phyloP scores from a whole-genome alignment of 148 eudicot species.

The Polygonum maritimum region DNA sequence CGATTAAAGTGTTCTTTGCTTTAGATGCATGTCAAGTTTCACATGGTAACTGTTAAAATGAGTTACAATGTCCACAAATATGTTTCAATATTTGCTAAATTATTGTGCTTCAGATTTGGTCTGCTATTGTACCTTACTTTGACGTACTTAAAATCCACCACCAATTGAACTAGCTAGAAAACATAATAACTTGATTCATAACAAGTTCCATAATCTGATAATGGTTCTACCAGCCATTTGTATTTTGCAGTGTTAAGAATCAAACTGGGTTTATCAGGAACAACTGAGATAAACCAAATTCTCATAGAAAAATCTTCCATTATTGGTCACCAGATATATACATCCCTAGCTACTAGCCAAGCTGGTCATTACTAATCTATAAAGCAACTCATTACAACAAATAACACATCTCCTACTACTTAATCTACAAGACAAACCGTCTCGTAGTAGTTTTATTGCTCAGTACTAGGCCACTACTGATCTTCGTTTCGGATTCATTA shows the following conservation, averaged over 20 bases:
- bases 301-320: neutral
- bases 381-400: slow-evolving; percentile 6
- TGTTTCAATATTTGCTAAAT: too few relatives aligned
- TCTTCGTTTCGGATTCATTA: neutral
- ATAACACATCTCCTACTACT: neutral
- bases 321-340: slow-evolving; percentile 4
- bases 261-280: neutral
- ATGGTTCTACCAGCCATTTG: too few relatives aligned
- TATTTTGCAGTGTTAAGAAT: too few relatives aligned
- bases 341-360: slow-evolving; percentile 3
- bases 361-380: slow-evolving; percentile 8
- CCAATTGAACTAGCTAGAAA: too few relatives aligned
- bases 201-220: too few relatives aligned
- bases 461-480: slow-evolving; percentile 21
- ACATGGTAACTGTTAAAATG: too few relatives aligned
- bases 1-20: neutral
- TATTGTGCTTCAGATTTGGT: too few relatives aligned
- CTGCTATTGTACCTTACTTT: too few relatives aligned
- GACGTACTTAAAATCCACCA: too few relatives aligned
- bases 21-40: neutral
- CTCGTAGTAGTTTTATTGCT: neutral
- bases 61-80: too few relatives aligned
- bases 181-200: too few relatives aligned
- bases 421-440: too few relatives aligned
- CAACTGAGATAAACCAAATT: neutral